Conservation (phyloP, 805 yeast species). For the Hanseniaspora singularis region DNA sequence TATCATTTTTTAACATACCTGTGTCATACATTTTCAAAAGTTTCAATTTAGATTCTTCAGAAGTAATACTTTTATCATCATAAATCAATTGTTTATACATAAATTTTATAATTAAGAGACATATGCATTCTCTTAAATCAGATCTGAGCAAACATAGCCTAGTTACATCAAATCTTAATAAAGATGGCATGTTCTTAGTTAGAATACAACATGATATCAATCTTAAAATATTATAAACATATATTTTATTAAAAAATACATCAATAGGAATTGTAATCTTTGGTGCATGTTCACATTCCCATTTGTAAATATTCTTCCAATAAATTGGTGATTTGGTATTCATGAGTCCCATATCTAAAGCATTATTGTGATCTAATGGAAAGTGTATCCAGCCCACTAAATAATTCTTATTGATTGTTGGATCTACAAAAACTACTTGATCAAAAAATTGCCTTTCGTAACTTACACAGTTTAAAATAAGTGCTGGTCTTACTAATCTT, state of each 20-base stretch:
- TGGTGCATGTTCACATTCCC: slow-evolving; percentile 17
- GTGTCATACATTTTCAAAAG: slow-evolving; percentile 31
- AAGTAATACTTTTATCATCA: slow-evolving; percentile 23
- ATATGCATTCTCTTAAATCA: slow-evolving; percentile 73
- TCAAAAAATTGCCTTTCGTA: slow-evolving; percentile 66
- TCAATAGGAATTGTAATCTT: not conserved
- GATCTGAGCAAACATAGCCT: slow-evolving; percentile 67
- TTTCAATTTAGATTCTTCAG: slow-evolving; percentile 26
- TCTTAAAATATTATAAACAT: slow-evolving; percentile 45
- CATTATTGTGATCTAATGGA: slow-evolving; percentile 25
- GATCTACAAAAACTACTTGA: slow-evolving; percentile 7
- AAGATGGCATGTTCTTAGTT: slow-evolving; percentile 71
- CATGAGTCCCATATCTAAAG: slow-evolving; percentile 16
- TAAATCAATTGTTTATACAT: slow-evolving; percentile 57
- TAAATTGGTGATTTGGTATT: slow-evolving; percentile 9
- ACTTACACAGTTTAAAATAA: slow-evolving; percentile 76
- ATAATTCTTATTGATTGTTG: slow-evolving; percentile 42
- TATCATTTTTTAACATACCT: slow-evolving; percentile 50
- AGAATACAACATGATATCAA: slow-evolving; percentile 66
- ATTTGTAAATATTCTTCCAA: slow-evolving; percentile 13
- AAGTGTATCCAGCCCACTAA: slow-evolving; percentile 54
- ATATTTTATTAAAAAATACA: slow-evolving; percentile 30
- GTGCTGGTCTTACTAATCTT: slow-evolving; percentile 67
- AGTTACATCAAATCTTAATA: slow-evolving; percentile 74
- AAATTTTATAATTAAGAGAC: slow-evolving; percentile 61